Evolutionary conservation across 2,329 filamentous ascomycete genomes (phyloP), one percentile per base, ranked within the genome.

Genomic region (Cladophialophora immunda): DNA sequence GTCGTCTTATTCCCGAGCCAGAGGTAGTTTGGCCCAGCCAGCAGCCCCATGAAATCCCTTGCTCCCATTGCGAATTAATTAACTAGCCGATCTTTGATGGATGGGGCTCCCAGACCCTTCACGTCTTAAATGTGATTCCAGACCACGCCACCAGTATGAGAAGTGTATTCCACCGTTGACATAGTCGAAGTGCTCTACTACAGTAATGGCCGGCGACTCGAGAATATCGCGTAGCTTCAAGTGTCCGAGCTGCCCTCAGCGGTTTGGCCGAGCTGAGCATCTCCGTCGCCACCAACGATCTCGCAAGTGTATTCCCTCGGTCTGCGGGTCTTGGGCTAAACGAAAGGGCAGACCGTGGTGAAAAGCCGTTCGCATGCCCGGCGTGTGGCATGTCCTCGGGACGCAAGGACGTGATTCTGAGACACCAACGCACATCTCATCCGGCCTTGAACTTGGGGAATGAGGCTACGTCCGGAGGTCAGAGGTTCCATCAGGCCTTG

Each of bases 231-330:
- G 47, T 15, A 52, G 7, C 47, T 52, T 52, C 47, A 29, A 52
- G 17, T 52, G 47, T 29, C 47, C 47, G 47, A 52, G 6, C 8
- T 52, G 47, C 47, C 25, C 25, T 52, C 47, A 52, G 47, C 47
- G n/a, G 22, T 52, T 52, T 52, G 13, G n/a, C 25, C 4, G 47
- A 17, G 47, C 47, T 22, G 47, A 52, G 47, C 47, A 52, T 22
- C 47, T 52, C 47, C 47, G 47, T 25, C 47, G 47, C 4, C 47
- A 52, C 22, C 47, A 52, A 22, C 47, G 19, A 52, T 52, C 47
- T 52, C 47, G 47, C 22, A 25, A 52, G 47, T 29, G 47, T n/a
- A 17, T 17, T 11, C 9, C 47, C 25, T 52, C 3, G 2, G 47
- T 22, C 25, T 52, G 4, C 25, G 47, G 19, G 47, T 52, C 47